These are phyloP conservation scores for Penicillium digitatum DNA, from an alignment of 2,329 filamentous ascomycete genomes.

Conservation along the genomic window DNA sequence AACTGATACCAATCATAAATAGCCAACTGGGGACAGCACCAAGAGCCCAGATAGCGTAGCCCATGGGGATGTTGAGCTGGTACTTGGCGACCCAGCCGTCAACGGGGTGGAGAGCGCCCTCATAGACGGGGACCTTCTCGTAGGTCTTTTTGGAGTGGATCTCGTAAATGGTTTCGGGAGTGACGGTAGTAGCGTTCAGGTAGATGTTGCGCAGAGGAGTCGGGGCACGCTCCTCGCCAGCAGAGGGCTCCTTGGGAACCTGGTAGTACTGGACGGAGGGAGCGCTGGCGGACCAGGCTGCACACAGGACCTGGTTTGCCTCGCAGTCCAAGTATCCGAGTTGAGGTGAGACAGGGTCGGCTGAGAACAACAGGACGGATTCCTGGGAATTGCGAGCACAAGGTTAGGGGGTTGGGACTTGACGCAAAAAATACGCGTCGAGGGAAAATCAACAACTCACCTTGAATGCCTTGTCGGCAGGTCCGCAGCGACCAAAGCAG, in stretches of 20 bases:
- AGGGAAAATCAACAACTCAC: constrained; percentile 29
- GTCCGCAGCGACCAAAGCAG: constrained; percentile 57
- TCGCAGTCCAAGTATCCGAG: constrained; percentile 60
- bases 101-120: constrained; percentile 59
- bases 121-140: constrained; percentile 50
- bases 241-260: constrained; percentile 49
- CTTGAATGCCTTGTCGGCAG: constrained; percentile 52
- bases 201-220: constrained; percentile 52
- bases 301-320: constrained; percentile 55
- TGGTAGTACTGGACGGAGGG: constrained; percentile 57
- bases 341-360: constrained; percentile 52
- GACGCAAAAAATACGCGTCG: neutral
- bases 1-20: constrained; percentile 61
- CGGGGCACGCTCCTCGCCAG: constrained; percentile 51
- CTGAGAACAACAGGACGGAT: constrained; percentile 52
- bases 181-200: constrained; percentile 57
- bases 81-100: constrained; percentile 55
- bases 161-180: constrained; percentile 54
- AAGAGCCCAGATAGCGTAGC: constrained; percentile 55
- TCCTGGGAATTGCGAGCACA: constrained; percentile 38
- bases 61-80: constrained; percentile 52
- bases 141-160: constrained; percentile 57
- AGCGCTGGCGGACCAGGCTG: constrained; percentile 55
- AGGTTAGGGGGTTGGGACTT: constrained; percentile 1
- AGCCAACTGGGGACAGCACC: constrained; percentile 59